Percentiles rank a stretch among this genome's conserved stretches.
These are phyloP conservation scores for Yamadazyma diospyri DNA, from an alignment of 1,139 yeast species.

Conservation along the genomic window DNA sequence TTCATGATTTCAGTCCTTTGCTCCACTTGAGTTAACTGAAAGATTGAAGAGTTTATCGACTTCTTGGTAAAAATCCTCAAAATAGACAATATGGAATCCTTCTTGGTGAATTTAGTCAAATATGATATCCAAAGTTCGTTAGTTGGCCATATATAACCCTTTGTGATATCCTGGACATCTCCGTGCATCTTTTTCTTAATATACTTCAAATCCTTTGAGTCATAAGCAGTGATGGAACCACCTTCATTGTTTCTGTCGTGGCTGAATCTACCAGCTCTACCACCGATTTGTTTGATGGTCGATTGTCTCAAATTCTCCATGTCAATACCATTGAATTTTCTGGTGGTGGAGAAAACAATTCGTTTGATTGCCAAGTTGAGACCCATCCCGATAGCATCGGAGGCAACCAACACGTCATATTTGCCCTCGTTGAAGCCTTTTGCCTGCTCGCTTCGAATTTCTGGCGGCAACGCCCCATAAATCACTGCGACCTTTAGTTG, in stretches of 20 bases:
- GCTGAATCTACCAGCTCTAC: constrained; percentile 86
- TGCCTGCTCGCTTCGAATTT: constrained; percentile 85
- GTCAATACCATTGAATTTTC: constrained; percentile 68
- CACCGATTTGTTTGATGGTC: constrained; percentile 87
- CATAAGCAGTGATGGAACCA: constrained; percentile 63
- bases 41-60: constrained; percentile 23
- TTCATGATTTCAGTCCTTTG: constrained; percentile 41
- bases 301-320: constrained; percentile 52
- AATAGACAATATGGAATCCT: constrained; percentile 42
- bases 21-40: constrained; percentile 42
- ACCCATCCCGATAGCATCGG: constrained; percentile 99
- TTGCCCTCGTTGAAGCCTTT: constrained; percentile 68
- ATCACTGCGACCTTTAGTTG: constrained; percentile 77
- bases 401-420: constrained; percentile 80
- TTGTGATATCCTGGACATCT: constrained; percentile 43
- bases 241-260: constrained; percentile 35
- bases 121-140: constrained; percentile 58
- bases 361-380: constrained; percentile 79
- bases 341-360: constrained; percentile 64
- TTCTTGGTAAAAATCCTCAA: constrained; percentile 38
- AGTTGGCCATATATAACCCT: constrained; percentile 72
- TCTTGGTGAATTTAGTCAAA: constrained; percentile 50
- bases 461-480: constrained; percentile 96
- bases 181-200: constrained; percentile 44
- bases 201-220: constrained; percentile 36